Conservation (phyloP, 192 early-diverging fungal species). For the Coemansia nantahalensis region DNA sequence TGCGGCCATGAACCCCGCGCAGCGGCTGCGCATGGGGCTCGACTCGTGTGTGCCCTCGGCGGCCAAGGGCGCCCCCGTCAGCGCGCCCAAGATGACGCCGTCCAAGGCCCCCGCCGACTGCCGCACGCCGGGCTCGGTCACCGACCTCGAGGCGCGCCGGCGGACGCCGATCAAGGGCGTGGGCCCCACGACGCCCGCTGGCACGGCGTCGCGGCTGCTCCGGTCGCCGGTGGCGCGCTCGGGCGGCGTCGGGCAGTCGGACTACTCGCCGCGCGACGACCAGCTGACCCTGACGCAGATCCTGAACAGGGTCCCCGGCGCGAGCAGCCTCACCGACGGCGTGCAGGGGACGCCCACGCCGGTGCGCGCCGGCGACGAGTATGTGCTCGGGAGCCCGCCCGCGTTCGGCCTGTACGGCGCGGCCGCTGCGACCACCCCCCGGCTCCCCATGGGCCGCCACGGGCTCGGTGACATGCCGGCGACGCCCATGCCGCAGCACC, state of each 20-base stretch:
- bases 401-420: constrained; percentile 5
- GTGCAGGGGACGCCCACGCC: constrained; percentile 14
- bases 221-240: constrained; percentile 29
- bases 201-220: constrained; percentile 17
- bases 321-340: constrained; percentile 18
- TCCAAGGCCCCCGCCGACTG: constrained; percentile 4
- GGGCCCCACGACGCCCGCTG: neutral
- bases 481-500: constrained; percentile 40
- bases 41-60: constrained; percentile 15
- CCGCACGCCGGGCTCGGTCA: constrained; percentile 14
- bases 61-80: constrained; percentile 11
- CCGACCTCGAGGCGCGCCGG: constrained; percentile 30
- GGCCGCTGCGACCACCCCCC: constrained; percentile 16
- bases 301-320: constrained; percentile 29
- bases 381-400: constrained; percentile 9
- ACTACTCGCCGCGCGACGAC: constrained; percentile 22
- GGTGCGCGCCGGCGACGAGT: constrained; percentile 7
- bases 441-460: constrained; percentile 25
- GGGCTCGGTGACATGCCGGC: constrained; percentile 20
- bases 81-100: constrained; percentile 40
- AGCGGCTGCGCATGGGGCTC: constrained; percentile 42
- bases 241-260: neutral
- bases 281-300: constrained; percentile 35
- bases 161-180: constrained; percentile 20
- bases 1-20: constrained; percentile 33